Base-by-base conservation (phyloP, 768 basidiomycete genomes). In the Russula earlei region DNA sequence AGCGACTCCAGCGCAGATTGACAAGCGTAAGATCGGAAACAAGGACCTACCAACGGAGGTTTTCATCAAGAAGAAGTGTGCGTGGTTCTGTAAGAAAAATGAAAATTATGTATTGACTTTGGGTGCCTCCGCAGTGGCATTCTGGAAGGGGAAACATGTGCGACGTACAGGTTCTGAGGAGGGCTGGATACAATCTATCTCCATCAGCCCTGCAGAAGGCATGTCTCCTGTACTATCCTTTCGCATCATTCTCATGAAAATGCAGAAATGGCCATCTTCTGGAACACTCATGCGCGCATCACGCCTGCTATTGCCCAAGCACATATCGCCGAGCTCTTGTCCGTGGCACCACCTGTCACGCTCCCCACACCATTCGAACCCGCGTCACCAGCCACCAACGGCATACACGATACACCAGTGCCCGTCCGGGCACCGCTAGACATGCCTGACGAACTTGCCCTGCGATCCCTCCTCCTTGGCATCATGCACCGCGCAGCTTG, bases 251-350 rank as follows among this genome's bases (percentile, higher is more conserved):
- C 22, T 15, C 27, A 33, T 20, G 31, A n/a, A 14, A 7, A n/a
- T 25, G 1, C 57, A 84, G 88, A 90, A 66, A 73, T 91, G 27
- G 83, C 71, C 2, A 76, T 89, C 49, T 88, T 90, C 69, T 90
- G 88, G 87, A 91, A 90, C 64, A 83, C 76, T 0, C 83, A 88
- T 64, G 67, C 77, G n/a, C 79, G 85, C 4, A 76, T 87, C 42
- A 71, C 74, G 7, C 69, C 72, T 17, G 67, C 68, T 2, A 74
- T 80, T 12, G 84, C 85, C 0, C 65, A 76, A 58, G 75, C 74
- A 0, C 85, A 87, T 57, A 80, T 90, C 52, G 61, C 69, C n/a
- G 77, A 79, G 29, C 74, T 83, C 58, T 63, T 72, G 14, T 60
- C 70, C 1, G 67, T 86, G 22, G 73, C 78, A 1, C 84, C 85